A percentile compares a stretch with the other conserved stretches of the same genome.
These are phyloP conservation scores for Carnegiea gigantea DNA, from an alignment of 179 eudicot genomes.

Conservation along the genomic window DNA sequence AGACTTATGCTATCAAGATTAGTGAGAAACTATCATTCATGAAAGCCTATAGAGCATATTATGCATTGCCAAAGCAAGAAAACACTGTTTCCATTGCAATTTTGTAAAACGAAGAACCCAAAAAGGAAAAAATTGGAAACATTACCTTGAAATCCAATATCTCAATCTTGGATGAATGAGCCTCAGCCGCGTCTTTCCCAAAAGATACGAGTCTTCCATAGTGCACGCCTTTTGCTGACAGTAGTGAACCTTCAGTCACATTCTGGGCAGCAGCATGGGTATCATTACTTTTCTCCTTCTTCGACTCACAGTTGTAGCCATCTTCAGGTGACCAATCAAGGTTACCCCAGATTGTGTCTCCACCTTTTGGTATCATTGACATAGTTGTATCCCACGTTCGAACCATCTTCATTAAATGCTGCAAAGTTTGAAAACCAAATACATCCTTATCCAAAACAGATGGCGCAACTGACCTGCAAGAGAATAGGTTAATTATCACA, in stretches of 20 bases:
- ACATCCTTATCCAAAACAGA: constrained; percentile 76
- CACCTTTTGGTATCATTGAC: constrained; percentile 98
- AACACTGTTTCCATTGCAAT: background rate
- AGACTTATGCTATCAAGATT: background rate
- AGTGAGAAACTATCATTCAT: background rate
- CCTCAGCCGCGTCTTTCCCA: constrained; percentile 76
- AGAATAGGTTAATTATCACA: constrained; percentile 1
- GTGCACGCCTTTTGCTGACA: constrained; percentile 35
- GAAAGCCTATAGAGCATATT: background rate
- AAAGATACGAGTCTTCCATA: constrained; percentile 91
- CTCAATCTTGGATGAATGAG: constrained; percentile 57
- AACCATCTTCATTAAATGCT: constrained; percentile 88
- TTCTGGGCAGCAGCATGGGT: constrained; percentile 33
- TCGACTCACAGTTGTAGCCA: constrained; percentile 52
- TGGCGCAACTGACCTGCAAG: constrained; percentile 79
- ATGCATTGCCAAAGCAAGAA: background rate
- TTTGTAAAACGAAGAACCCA: background rate
- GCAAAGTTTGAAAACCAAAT: constrained; percentile 81
- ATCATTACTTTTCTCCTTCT: constrained; percentile 46
- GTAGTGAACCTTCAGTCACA: constrained; percentile 28
- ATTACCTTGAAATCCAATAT: constrained; percentile 80
- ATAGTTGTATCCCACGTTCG: constrained; percentile 99
- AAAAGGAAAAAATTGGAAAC: background rate
- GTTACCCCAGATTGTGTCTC: constrained; percentile 94
- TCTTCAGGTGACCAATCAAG: constrained; percentile 99